Base-by-base conservation (phyloP, 2,329 filamentous ascomycete species). In the Penicillium glabrum region DNA sequence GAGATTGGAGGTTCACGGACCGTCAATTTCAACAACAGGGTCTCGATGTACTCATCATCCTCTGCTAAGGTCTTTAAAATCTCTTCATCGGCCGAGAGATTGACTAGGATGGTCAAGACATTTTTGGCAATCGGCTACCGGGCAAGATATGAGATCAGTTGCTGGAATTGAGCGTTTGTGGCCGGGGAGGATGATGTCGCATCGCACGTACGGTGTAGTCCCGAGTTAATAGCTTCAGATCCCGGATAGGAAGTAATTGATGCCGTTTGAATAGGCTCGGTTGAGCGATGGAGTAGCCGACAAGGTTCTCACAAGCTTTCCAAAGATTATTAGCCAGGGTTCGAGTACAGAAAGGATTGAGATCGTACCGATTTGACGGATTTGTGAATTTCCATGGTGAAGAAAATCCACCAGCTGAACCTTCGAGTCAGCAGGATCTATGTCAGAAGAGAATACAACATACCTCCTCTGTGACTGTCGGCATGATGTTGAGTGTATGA, bases 301-400 rank as follows among this genome's bases (percentile, higher is more conserved):
- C 87, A 35, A 97, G 82, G 67, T 96, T 90, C 75, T 96, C 92
- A 53, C 88, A 86, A 48, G 93, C 93, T 89, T 6, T 46, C 13
- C 46, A 35, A 27, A 14, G 21, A 7, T 11, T 27, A 21, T 27
- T 13, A 26, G 27, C 5, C 9, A 39, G 8, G 54, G n/a, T 55
- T 29, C 9, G 27, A 29, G 27, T 49, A 66, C 57, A 62, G 54
- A 65, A 56, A 63, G 23, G 21, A 31, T 19, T 39, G 29, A 7
- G n/a, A 49, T 31, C 46, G 16, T 78, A 89, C 87, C 87, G 64
- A 93, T 83, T 72, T 91, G 87, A 66, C 95, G 87, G 62, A 98
- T 91, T 72, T 96, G 90, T 43, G 91, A 91, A 72, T 96, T 96
- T 58, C 90, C 90, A 77, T 96, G 89, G 75, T 90, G 89, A 58